Evolutionary conservation across 305 asterid genomes (phyloP).

Genomic region (Ilex paraguariensis): DNA sequence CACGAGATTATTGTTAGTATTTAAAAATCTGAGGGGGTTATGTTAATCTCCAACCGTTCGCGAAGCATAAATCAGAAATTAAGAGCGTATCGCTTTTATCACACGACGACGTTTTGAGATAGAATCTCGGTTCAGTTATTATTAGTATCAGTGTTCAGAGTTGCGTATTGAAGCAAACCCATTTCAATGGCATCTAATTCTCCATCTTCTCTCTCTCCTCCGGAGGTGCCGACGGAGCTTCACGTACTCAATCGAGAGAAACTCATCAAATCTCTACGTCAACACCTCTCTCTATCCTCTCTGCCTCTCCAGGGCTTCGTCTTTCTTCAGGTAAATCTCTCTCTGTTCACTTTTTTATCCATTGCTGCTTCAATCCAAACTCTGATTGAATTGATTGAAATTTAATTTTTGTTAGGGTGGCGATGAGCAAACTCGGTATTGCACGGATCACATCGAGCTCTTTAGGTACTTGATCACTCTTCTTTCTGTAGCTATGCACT

Average conservation of each 20-base stretch:
- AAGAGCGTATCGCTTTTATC: too few relatives aligned
- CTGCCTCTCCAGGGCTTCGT: conserved; percentile 59
- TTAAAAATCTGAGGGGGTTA: too few relatives aligned
- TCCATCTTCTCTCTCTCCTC: conserved; percentile 23
- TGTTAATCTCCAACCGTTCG: too few relatives aligned
- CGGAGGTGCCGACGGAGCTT: conserved; percentile 66
- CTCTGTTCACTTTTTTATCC: not conserved
- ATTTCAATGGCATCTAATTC: conserved; percentile 46
- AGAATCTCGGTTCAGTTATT: too few relatives aligned
- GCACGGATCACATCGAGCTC: conserved; percentile 80
- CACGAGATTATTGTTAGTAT: too few relatives aligned
- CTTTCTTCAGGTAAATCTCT: conserved; percentile 50
- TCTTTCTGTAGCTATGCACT: not conserved
- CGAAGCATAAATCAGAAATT: too few relatives aligned
- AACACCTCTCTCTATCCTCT: conserved; percentile 48
- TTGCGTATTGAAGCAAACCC: too few relatives aligned
- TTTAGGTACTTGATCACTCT: conserved; percentile 46
- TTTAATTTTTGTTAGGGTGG: conserved; percentile 55
- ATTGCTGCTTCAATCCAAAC: not conserved
- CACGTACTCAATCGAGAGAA: conserved; percentile 57
- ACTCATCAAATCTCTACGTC: conserved; percentile 52
- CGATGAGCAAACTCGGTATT: conserved; percentile 77
- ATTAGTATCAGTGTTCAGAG: too few relatives aligned
- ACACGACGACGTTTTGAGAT: too few relatives aligned
- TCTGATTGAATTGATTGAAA: not conserved